Conservation (phyloP, 1,284 basidiomycete species). For the Calocybe gambosa region DNA sequence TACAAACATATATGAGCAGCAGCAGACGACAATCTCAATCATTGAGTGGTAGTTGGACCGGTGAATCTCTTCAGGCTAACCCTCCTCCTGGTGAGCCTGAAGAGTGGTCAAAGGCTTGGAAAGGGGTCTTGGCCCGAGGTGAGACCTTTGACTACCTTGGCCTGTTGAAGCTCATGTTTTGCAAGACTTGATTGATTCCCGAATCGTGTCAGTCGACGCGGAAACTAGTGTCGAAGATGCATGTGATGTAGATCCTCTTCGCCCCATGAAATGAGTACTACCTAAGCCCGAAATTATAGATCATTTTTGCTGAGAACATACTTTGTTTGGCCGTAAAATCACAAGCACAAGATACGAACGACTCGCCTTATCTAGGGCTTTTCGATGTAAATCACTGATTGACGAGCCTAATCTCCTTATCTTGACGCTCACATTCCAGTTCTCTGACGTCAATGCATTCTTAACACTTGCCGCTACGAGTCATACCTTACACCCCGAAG, state of each 20-base stretch:
- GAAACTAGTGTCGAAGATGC: conserved; percentile 72
- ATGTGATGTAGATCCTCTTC: conserved; percentile 52
- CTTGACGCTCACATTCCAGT: conserved; percentile 34
- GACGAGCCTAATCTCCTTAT: conserved; percentile 1
- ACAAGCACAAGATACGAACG: conserved; percentile 20
- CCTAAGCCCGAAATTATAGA: conserved; percentile 28
- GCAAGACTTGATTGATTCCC: conserved; percentile 60
- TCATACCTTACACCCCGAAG: conserved; percentile 56
- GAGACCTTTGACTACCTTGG: conserved; percentile 5
- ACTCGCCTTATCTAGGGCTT: conserved; percentile 47
- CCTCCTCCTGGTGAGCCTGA: conserved; percentile 36
- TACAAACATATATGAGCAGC: conserved; percentile 23
- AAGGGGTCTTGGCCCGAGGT: conserved; percentile 50
- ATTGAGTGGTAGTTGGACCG: conserved; percentile 27
- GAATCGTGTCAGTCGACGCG: conserved; percentile 55
- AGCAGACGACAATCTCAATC: conserved; percentile 34
- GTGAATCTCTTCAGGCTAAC: conserved; percentile 15
- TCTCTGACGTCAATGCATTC: conserved; percentile 77
- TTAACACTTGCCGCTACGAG: conserved; percentile 71
- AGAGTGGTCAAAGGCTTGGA: conserved; percentile 57
- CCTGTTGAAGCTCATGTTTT: conserved; percentile 1
- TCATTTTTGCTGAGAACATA: conserved; percentile 55
- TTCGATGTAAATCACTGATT: conserved; percentile 55
- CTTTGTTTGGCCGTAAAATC: conserved; percentile 58
- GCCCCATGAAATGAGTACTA: background rate